Evolutionary conservation across 768 basidiomycete species (phyloP).

Genomic region (Mycena polygramma): DNA sequence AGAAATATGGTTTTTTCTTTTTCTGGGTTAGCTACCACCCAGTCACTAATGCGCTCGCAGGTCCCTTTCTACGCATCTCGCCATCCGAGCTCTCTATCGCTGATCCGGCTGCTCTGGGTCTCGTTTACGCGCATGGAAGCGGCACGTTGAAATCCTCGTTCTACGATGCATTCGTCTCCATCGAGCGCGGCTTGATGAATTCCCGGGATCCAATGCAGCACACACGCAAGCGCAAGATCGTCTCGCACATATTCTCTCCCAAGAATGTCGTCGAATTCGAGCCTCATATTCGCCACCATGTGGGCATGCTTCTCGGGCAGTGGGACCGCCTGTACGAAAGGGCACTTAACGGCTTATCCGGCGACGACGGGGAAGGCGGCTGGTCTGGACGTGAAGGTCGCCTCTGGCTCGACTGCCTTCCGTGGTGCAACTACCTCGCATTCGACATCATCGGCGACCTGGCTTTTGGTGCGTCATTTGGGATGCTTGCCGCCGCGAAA

Average conservation of each 20-base stretch:
- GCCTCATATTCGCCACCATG: constrained; percentile 75
- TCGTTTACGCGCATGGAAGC: constrained; percentile 86
- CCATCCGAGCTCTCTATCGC: constrained; percentile 84
- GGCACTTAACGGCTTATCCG: constrained; percentile 66
- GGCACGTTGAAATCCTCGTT: constrained; percentile 83
- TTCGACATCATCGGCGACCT: constrained; percentile 88
- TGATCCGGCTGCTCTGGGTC: constrained; percentile 79
- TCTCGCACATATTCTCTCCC: constrained; percentile 86
- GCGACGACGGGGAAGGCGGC: constrained; percentile 72
- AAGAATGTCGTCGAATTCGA: constrained; percentile 91
- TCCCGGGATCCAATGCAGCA: constrained; percentile 85
- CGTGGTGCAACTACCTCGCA: constrained; percentile 71
- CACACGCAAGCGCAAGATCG: constrained; percentile 91
- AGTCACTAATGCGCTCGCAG: constrained; percentile 46
- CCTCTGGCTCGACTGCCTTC: constrained; percentile 81
- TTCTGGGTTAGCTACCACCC: background rate
- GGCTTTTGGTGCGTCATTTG: constrained; percentile 89
- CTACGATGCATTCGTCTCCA: constrained; percentile 84
- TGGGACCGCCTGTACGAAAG: constrained; percentile 81
- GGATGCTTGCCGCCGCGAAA: constrained; percentile 82
- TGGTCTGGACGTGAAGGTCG: constrained; percentile 71
- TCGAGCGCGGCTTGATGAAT: constrained; percentile 80
- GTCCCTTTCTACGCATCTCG: constrained; percentile 76
- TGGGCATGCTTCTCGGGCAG: constrained; percentile 71
- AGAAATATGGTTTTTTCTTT: constrained; percentile 71